A percentile compares a stretch with the other conserved stretches of the same genome.
Evolutionary conservation across 805 yeast genomes (phyloP).

Genomic region (Blastobotrys mokoenaii): DNA sequence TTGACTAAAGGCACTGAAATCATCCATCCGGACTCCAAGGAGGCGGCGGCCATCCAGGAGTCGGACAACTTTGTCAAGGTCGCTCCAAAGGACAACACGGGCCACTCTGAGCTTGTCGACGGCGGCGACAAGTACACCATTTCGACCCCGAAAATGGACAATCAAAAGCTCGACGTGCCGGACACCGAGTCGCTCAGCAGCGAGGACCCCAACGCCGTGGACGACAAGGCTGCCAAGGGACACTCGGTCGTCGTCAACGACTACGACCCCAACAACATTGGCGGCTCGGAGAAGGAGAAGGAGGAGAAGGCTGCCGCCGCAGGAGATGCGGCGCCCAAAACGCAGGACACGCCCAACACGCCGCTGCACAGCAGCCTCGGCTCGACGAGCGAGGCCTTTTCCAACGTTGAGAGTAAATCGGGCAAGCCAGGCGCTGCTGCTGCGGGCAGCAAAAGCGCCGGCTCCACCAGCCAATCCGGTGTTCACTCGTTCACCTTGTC

Average conservation of each 20-base stretch:
- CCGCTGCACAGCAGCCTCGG: background rate
- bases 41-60: slow-evolving; percentile 18
- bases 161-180: slow-evolving; percentile 18
- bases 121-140: slow-evolving; percentile 23
- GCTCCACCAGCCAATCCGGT: slow-evolving; percentile 3
- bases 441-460: background rate
- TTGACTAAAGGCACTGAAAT: slow-evolving; percentile 20
- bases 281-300: slow-evolving; percentile 23
- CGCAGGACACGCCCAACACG: background rate
- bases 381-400: background rate
- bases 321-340: background rate
- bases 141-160: slow-evolving; percentile 18
- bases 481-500: slow-evolving; percentile 65
- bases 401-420: background rate
- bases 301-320: slow-evolving; percentile 6
- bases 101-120: slow-evolving; percentile 17
- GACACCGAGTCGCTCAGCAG: slow-evolving; percentile 15
- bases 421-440: background rate
- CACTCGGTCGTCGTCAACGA: slow-evolving; percentile 29
- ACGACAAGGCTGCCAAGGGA: slow-evolving; percentile 13
- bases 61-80: slow-evolving; percentile 26
- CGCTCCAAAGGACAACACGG: slow-evolving; percentile 29
- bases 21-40: slow-evolving; percentile 21
- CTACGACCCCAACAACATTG: slow-evolving; percentile 29
- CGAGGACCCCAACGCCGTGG: slow-evolving; percentile 13